Percentiles rank a stretch among this genome's conserved stretches.
Conservation (phyloP, 192 early-diverging fungal genomes). For the Rhizoclosmatium globosum region DNA sequence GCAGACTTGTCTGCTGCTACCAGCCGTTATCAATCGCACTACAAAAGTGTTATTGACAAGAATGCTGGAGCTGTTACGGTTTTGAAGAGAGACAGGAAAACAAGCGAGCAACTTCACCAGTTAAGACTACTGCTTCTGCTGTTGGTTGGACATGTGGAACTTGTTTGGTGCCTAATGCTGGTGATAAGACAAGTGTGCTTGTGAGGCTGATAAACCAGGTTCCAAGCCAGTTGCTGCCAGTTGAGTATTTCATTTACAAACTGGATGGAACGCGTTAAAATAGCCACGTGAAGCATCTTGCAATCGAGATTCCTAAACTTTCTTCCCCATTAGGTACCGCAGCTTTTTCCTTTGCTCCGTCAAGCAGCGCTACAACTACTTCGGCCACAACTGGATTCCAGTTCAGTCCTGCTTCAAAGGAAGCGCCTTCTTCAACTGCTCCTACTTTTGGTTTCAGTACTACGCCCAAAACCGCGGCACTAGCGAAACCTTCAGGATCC, state of each 20-base stretch:
- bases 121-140: background rate
- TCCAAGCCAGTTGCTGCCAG: background rate
- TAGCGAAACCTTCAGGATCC: background rate
- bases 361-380: no score
- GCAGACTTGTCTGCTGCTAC: slow-evolving; percentile 4
- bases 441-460: background rate
- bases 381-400: no score
- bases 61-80: background rate
- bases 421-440: background rate
- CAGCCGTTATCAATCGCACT: background rate
- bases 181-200: no score
- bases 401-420: background rate
- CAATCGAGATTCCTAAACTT: no score
- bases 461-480: background rate
- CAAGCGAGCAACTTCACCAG: background rate
- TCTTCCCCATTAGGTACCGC: no score
- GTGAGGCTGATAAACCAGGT: background rate
- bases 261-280: background rate
- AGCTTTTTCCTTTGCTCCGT: no score
- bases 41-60: background rate
- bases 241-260: background rate
- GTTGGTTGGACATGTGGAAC: background rate
- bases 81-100: background rate
- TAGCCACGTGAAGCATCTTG: background rate
- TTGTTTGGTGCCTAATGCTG: background rate